These are phyloP conservation scores for Nemania serpens DNA, from an alignment of 2,329 filamentous ascomycete species.

Conservation along the genomic window DNA sequence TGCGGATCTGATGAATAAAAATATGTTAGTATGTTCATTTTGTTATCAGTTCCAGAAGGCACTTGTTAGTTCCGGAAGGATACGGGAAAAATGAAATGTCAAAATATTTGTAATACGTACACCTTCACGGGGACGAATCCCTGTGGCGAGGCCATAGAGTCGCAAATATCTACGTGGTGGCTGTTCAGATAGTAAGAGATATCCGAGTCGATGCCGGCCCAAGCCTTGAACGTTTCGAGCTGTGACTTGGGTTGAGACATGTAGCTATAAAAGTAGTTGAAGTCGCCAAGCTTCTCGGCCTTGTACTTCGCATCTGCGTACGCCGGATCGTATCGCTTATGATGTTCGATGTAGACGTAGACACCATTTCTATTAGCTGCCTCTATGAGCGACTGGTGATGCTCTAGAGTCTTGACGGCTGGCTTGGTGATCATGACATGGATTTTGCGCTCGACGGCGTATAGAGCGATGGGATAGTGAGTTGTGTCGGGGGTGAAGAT, in stretches of 20 bases:
- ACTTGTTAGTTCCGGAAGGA: too few relatives aligned
- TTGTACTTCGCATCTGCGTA: slow-evolving; percentile 86
- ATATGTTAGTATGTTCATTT: too few relatives aligned
- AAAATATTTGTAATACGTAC: too few relatives aligned
- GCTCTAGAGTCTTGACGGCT: slow-evolving; percentile 79
- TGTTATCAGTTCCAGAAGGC: too few relatives aligned
- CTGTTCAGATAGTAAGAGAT: slow-evolving; percentile 97
- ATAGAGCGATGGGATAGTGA: slow-evolving; percentile 88
- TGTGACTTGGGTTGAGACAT: slow-evolving; percentile 93
- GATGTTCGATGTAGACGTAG: slow-evolving; percentile 92
- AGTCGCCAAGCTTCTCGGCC: slow-evolving; percentile 79
- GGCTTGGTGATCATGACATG: slow-evolving; percentile 96
- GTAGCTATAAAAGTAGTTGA: slow-evolving; percentile 98
- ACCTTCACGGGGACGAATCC: slow-evolving; percentile 80
- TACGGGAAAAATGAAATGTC: too few relatives aligned
- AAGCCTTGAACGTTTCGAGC: slow-evolving; percentile 91
- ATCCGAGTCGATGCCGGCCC: slow-evolving; percentile 89
- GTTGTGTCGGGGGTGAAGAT: slow-evolving; percentile 96
- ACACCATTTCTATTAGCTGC: slow-evolving; percentile 76
- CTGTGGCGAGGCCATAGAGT: slow-evolving; percentile 79
- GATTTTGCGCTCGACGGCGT: slow-evolving; percentile 84
- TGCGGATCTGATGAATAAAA: too few relatives aligned
- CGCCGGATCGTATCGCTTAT: slow-evolving; percentile 93
- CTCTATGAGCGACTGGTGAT: slow-evolving; percentile 77
- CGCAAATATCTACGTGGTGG: slow-evolving; percentile 91